These are phyloP conservation scores for Tylopilus sp. DNA, from an alignment of 768 basidiomycete genomes.

Conservation along the genomic window DNA sequence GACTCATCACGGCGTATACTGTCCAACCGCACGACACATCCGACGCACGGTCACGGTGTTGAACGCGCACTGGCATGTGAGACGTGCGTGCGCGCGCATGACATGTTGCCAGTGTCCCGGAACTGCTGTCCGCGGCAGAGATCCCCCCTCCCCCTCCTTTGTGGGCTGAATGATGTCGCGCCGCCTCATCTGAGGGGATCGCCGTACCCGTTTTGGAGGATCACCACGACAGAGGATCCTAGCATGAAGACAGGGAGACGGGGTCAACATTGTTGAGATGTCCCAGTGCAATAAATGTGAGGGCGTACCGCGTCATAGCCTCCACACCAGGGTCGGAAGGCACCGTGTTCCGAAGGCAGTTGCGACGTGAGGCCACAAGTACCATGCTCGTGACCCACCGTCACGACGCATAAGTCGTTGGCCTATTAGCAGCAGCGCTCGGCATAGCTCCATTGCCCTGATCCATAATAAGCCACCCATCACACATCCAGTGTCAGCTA, in stretches of 20 bases:
- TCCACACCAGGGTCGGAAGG: not conserved
- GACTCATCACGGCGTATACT: no score
- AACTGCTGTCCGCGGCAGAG: no score
- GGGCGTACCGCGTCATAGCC: not conserved
- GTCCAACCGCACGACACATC: no score
- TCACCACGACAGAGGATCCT: not conserved
- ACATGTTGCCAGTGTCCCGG: no score
- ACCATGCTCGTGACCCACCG: no score
- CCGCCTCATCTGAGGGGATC: not conserved
- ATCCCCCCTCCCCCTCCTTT: not conserved
- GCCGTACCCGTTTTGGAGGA: not conserved
- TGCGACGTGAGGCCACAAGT: no score
- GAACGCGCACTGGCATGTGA: no score
- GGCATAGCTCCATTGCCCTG: not conserved
- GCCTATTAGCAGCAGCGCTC: not conserved
- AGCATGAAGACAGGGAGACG: not conserved
- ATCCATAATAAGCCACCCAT: slow-evolving; percentile 4
- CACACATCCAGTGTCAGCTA: not conserved
- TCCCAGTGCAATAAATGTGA: not conserved
- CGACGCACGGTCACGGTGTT: no score
- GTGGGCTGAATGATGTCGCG: not conserved
- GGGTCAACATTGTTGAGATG: not conserved
- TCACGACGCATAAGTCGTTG: no score
- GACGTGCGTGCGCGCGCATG: no score
- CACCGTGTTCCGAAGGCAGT: not conserved